Conservation (phyloP, 495 filamentous ascomycete genomes). For the Talaromyces thailandensis region DNA sequence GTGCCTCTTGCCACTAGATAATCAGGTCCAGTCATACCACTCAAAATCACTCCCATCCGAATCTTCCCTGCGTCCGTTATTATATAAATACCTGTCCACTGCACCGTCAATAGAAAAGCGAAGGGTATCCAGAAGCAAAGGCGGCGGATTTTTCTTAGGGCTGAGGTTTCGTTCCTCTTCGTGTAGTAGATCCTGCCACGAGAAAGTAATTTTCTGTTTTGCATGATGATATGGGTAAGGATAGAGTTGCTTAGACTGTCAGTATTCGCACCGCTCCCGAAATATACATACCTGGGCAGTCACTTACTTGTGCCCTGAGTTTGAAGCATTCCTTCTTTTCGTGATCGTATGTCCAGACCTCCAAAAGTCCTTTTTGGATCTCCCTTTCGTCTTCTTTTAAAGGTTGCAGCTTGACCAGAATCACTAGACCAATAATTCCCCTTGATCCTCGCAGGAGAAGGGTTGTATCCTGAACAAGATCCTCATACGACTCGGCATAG, state of each 20-base stretch:
- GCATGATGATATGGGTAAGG: background rate
- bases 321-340: background rate
- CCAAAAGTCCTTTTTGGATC: background rate
- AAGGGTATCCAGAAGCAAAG: background rate
- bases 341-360: background rate
- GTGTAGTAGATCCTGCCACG: background rate
- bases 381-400: background rate
- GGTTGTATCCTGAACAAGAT: background rate
- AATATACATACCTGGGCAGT: background rate
- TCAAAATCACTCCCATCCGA: background rate
- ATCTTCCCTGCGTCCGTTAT: background rate
- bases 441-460: background rate
- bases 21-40: background rate
- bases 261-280: background rate
- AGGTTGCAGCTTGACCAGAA: slow-evolving; percentile 2
- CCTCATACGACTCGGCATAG: background rate
- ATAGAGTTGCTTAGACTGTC: background rate
- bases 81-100: background rate
- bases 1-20: background rate
- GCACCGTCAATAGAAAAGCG: background rate
- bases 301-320: background rate
- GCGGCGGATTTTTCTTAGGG: background rate
- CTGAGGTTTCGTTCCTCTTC: background rate
- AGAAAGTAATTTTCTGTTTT: background rate
- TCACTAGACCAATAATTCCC: background rate